Evolutionary conservation across 2,329 filamentous ascomycete species (phyloP), one percentile per base, ranked within the genome.

Genomic region (Arthroderma sp.): DNA sequence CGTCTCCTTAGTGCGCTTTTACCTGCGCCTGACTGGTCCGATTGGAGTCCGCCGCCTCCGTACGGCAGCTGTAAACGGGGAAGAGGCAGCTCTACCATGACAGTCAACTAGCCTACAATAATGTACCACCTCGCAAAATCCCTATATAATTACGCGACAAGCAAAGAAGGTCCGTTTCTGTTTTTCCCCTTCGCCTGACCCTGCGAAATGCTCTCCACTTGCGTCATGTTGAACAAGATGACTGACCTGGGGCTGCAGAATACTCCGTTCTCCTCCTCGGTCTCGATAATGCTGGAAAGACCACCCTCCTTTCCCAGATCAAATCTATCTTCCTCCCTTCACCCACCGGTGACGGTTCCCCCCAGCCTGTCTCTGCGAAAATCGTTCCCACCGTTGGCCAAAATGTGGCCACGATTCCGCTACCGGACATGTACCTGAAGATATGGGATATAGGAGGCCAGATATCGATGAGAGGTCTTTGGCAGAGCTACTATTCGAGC

Each of bases 371-470:
- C 70, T 58, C 88, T 73, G 71, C 78, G 54, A 88, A 91, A 62
- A 95, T 89, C 38, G 89, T 96, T 5, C 91, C 91, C 29, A 98
- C 91, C 15, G 89, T 96, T 56, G 91, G 91, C 53, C 91, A 96
- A 64, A 96, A 96, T 66, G 88, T 96, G 52, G 84, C 86, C 50
- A 91, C 88, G 39, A 85, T 98, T 60, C 79, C 83, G 22, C 74
- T 96, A 27, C 83, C 86, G 10, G 86, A 94, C 64, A 89, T 95
- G 78, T 95, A 96, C 71, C 74, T 98, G 59, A 94, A 95, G 71
- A 83, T 98, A 56, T 96, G 91, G 91, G 91, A 98, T 61, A 86
- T 98, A 1, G 91, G 91, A 52, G 91, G 91, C 5, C 91, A 98
- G 66, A 80, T 91, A 59, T 83, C 78, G 29, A 75, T 98, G 59